These are phyloP conservation scores for Dactylonectria estremocensis DNA, from an alignment of 2,329 filamentous ascomycete genomes.

Conservation along the genomic window DNA sequence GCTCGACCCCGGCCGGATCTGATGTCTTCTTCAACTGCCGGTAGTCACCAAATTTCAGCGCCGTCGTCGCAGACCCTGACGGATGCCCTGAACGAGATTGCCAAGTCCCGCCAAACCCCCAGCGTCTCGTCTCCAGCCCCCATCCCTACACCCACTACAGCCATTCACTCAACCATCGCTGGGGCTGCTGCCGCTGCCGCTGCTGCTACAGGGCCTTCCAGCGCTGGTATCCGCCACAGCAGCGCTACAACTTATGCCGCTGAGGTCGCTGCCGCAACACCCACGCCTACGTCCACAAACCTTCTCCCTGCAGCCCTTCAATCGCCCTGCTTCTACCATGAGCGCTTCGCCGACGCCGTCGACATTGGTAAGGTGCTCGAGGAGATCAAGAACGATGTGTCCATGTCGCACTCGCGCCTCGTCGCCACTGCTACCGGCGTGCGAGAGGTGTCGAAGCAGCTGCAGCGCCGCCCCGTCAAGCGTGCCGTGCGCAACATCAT, in stretches of 20 bases:
- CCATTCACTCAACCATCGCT: slow-evolving; percentile 22
- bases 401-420: slow-evolving; percentile 92
- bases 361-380: slow-evolving; percentile 96
- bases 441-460: slow-evolving; percentile 94
- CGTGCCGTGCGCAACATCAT: slow-evolving; percentile 94
- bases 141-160: slow-evolving; percentile 21
- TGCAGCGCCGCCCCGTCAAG: slow-evolving; percentile 92
- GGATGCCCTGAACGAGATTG: slow-evolving; percentile 70
- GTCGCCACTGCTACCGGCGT: slow-evolving; percentile 97
- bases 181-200: slow-evolving; percentile 30
- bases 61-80: slow-evolving; percentile 75
- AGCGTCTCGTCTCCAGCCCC: slow-evolving; percentile 32
- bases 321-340: slow-evolving; percentile 98
- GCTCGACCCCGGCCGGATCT: not conserved
- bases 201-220: slow-evolving; percentile 34
- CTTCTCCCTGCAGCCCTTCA: slow-evolving; percentile 70
- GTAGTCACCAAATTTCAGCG: slow-evolving; percentile 8
- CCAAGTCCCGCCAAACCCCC: slow-evolving; percentile 56
- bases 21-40: slow-evolving; percentile 1
- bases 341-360: slow-evolving; percentile 95
- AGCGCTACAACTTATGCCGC: not conserved
- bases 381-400: slow-evolving; percentile 91
- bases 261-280: slow-evolving; percentile 26
- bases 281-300: slow-evolving; percentile 32
- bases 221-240: not conserved